These are phyloP conservation scores for Bruguiera hainesii DNA, from an alignment of 441 rosid species.

Conservation along the genomic window DNA sequence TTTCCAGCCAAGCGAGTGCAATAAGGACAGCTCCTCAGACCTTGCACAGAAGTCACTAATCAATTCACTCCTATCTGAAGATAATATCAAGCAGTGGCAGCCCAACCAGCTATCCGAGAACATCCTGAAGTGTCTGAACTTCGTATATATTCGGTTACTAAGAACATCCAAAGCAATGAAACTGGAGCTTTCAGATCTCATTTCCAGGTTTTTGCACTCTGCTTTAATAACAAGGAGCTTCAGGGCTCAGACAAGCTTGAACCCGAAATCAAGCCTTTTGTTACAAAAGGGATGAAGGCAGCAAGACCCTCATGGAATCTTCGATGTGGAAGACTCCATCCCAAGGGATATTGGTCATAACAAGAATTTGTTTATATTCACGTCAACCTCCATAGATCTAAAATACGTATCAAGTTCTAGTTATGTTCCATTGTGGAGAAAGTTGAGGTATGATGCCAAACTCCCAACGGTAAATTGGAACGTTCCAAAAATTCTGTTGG, in stretches of 20 bases:
- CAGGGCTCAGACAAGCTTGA: constrained; percentile 49
- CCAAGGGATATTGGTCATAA: constrained; percentile 88
- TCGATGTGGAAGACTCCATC: constrained; percentile 67
- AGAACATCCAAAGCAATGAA: constrained; percentile 84
- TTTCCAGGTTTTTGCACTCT: constrained; percentile 56
- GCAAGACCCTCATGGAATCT: constrained; percentile 81
- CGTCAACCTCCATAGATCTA: constrained; percentile 67
- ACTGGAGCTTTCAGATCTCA: constrained; percentile 62
- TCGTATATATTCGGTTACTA: constrained; percentile 70
- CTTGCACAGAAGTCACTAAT: constrained; percentile 56
- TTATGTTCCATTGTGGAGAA: constrained; percentile 59
- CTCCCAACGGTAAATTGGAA: neutral
- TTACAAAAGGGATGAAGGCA: constrained; percentile 69
- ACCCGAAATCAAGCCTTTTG: constrained; percentile 42
- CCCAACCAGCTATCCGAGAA: constrained; percentile 87
- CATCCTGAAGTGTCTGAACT: constrained; percentile 78
- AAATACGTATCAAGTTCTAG: constrained; percentile 82
- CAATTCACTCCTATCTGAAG: constrained; percentile 50
- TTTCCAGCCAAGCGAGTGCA: constrained; percentile 56
- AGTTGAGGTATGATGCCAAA: constrained; percentile 53
- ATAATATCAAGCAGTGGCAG: constrained; percentile 57
- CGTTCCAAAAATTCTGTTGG: neutral
- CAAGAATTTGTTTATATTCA: constrained; percentile 80
- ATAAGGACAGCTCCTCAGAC: constrained; percentile 36
- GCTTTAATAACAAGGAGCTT: constrained; percentile 65